Evolutionary conservation across 176 grass and related monocot species (phyloP).

Genomic region (Zea luxurians): DNA sequence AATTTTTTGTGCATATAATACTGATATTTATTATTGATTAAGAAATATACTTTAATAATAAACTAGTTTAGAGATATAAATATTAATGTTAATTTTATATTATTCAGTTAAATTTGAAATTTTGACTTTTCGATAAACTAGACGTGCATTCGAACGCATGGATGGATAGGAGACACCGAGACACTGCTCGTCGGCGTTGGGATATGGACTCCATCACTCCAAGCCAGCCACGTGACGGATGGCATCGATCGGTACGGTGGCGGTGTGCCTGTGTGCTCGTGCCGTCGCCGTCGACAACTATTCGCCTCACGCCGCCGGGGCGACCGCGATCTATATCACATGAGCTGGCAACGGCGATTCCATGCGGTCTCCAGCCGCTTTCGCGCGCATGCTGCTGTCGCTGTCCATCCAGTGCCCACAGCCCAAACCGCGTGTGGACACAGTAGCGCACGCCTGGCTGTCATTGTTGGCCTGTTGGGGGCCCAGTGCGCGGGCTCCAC

Average conservation of each 20-base stretch:
- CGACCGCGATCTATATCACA: background rate
- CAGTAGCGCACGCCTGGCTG: background rate
- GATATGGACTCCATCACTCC: background rate
- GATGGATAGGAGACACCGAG: too few species aligned
- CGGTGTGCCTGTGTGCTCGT: background rate
- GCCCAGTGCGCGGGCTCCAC: background rate
- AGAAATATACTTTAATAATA: too few species aligned
- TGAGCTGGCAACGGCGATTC: background rate
- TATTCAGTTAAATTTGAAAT: too few species aligned
- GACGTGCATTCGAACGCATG: too few species aligned
- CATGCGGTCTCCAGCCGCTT: background rate
- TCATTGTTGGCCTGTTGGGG: background rate
- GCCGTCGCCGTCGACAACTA: background rate
- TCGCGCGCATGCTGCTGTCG: background rate
- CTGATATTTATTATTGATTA: too few species aligned
- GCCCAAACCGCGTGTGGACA: conserved; percentile 1
- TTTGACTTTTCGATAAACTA: too few species aligned
- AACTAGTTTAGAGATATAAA: too few species aligned
- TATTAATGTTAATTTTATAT: too few species aligned
- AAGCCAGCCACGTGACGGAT: background rate
- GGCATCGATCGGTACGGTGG: background rate
- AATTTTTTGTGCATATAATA: too few species aligned
- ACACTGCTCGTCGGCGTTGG: too few species aligned
- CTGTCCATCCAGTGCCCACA: background rate
- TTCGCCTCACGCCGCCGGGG: background rate